Conservation (phyloP, 2,329 filamentous ascomycete species). For the Karstenula rhodostoma region DNA sequence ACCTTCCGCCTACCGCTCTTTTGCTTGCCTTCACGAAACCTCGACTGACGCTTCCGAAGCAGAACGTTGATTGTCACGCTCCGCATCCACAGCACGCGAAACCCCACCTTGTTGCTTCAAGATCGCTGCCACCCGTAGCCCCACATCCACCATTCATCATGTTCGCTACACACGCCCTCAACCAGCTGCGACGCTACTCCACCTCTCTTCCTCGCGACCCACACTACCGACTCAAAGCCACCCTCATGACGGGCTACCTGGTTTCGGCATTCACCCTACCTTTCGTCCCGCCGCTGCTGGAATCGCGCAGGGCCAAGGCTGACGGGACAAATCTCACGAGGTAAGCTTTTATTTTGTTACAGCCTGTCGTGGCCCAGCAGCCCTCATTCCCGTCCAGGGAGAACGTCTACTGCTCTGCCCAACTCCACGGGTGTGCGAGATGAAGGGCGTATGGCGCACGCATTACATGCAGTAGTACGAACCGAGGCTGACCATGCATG, state of each 20-base stretch:
- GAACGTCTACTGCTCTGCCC: conserved; percentile 26
- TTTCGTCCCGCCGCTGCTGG: conserved; percentile 50
- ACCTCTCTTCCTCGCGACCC: conserved; percentile 45
- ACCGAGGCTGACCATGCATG: background rate
- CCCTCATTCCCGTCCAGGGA: conserved; percentile 23
- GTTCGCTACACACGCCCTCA: conserved; percentile 41
- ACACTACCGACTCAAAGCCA: conserved; percentile 45
- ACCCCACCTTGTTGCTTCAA: background rate
- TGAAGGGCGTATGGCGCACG: conserved; percentile 7
- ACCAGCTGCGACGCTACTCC: conserved; percentile 48
- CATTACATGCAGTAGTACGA: background rate
- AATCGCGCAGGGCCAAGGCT: conserved; percentile 45
- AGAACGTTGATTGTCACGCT: background rate
- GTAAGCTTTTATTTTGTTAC: conserved; percentile 26
- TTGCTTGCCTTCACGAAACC: background rate
- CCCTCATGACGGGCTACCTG: conserved; percentile 48
- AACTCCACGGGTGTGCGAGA: conserved; percentile 25
- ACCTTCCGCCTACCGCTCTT: background rate
- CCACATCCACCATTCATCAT: conserved; percentile 28
- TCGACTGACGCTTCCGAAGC: background rate
- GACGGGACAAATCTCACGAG: conserved; percentile 49
- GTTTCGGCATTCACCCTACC: conserved; percentile 50
- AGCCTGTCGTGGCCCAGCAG: background rate
- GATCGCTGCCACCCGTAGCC: conserved; percentile 1
- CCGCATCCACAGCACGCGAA: background rate